phyloP scores from a whole-genome alignment of 2,329 filamentous ascomycete genomes.

The Colletotrichum sp. region DNA sequence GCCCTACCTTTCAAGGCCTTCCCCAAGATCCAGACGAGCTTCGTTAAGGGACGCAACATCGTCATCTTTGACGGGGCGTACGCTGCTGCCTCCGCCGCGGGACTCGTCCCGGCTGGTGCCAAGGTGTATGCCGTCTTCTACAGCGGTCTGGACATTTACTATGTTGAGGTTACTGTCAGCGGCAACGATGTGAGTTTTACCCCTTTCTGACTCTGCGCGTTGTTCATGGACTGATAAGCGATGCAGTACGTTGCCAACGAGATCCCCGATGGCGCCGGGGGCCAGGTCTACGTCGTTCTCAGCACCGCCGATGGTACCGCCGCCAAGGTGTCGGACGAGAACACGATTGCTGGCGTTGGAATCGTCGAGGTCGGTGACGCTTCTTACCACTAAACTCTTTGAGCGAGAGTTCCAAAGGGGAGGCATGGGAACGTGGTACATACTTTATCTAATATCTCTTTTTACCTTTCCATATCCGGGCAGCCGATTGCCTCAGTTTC shows the following conservation, averaged over 20 bases:
- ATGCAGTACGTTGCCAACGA: conserved; percentile 24
- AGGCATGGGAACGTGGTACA: neutral
- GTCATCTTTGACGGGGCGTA: conserved; percentile 29
- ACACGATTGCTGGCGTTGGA: conserved; percentile 41
- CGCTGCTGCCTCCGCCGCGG: conserved; percentile 19
- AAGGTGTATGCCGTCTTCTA: conserved; percentile 38
- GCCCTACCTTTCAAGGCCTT: conserved; percentile 66
- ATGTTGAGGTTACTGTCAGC: conserved; percentile 1
- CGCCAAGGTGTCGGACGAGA: conserved; percentile 36
- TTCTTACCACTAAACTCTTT: neutral
- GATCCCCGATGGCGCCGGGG: conserved; percentile 33
- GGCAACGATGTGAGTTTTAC: conserved; percentile 23
- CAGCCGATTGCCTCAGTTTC: neutral
- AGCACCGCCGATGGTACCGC: conserved; percentile 36
- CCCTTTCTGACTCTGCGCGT: neutral
- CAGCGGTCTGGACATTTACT: conserved; percentile 28
- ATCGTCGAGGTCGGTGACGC: conserved; percentile 32
- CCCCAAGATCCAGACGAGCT: conserved; percentile 46
- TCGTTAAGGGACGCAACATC: conserved; percentile 25
- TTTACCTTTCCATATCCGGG: neutral
- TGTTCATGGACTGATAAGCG: conserved; percentile 23
- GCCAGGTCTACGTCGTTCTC: conserved; percentile 46
- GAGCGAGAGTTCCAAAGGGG: neutral
- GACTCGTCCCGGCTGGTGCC: neutral
- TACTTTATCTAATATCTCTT: neutral